phyloP scores from a whole-genome alignment of 805 yeast species.

The Myxozyma geophila region DNA sequence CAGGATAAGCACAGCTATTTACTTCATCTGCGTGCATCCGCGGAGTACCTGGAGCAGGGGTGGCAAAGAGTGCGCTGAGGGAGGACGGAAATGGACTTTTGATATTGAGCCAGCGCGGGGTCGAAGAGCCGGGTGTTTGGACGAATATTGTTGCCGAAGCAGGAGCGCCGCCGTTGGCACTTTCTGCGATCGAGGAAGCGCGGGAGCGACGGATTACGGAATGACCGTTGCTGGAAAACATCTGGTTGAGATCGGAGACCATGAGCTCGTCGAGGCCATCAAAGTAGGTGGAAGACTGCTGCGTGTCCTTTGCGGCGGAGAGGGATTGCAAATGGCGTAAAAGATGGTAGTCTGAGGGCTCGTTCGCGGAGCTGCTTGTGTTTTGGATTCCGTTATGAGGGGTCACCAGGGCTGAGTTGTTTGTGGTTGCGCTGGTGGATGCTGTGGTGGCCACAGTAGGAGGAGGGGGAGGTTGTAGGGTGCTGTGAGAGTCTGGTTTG shows the following conservation, averaged over 20 bases:
- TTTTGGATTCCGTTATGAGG: background rate
- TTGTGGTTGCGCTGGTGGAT: background rate
- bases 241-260: conserved; percentile 23
- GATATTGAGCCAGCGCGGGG: conserved; percentile 29
- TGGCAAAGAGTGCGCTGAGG: conserved; percentile 24
- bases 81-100: conserved; percentile 29
- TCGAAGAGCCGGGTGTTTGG: conserved; percentile 24
- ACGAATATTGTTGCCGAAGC: conserved; percentile 19
- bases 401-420: background rate
- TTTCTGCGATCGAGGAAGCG: conserved; percentile 8
- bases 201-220: conserved; percentile 13
- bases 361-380: background rate
- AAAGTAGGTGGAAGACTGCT: conserved; percentile 6
- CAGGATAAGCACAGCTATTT: conserved; percentile 33
- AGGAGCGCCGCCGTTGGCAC: background rate
- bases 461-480: conserved; percentile 3
- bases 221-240: conserved; percentile 15
- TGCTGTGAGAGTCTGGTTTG: background rate
- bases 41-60: conserved; percentile 28
- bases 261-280: conserved; percentile 27
- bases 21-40: conserved; percentile 6
- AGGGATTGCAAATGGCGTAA: conserved; percentile 6
- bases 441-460: background rate
- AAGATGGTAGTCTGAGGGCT: background rate
- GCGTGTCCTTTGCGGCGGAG: background rate